A percentile compares a stretch with the other conserved stretches of the same genome.
phyloP scores from a whole-genome alignment of 371 early-diverging fungal species.

The Saksenaea vasiformis region DNA sequence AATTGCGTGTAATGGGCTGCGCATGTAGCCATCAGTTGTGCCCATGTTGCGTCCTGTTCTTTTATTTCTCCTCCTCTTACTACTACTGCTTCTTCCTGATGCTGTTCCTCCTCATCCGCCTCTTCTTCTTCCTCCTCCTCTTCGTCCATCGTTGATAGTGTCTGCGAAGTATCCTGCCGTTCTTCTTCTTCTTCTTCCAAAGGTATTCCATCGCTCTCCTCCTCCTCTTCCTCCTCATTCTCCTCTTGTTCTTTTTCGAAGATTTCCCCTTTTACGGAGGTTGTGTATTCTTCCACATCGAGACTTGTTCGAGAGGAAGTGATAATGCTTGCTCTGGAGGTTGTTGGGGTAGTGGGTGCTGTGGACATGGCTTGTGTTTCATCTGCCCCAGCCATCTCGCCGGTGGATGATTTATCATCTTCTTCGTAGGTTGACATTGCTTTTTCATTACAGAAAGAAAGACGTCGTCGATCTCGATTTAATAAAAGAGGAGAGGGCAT shows the following conservation, averaged over 20 bases:
- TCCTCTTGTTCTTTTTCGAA: background rate
- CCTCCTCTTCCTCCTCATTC: background rate
- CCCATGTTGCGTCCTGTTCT: background rate
- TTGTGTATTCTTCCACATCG: background rate
- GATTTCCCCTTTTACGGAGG: background rate
- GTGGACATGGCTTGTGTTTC: background rate
- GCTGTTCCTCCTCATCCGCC: background rate
- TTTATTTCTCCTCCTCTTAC: background rate
- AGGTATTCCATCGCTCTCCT: background rate
- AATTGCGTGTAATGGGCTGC: slow-evolving; percentile 14
- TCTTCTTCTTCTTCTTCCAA: background rate
- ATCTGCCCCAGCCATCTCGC: too few species aligned
- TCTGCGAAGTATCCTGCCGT: too few species aligned
- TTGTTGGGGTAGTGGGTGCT: background rate
- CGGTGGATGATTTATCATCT: background rate
- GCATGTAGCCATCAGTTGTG: slow-evolving; percentile 15
- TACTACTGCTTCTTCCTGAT: background rate
- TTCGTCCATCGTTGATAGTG: background rate
- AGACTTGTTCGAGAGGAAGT: background rate
- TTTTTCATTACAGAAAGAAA: background rate
- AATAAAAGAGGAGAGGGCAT: background rate
- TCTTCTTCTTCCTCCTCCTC: background rate
- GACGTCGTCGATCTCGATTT: background rate
- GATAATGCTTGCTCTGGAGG: background rate
- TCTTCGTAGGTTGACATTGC: background rate